Conservation (phyloP, 768 basidiomycete genomes). For the Pleurotus eryngii region DNA sequence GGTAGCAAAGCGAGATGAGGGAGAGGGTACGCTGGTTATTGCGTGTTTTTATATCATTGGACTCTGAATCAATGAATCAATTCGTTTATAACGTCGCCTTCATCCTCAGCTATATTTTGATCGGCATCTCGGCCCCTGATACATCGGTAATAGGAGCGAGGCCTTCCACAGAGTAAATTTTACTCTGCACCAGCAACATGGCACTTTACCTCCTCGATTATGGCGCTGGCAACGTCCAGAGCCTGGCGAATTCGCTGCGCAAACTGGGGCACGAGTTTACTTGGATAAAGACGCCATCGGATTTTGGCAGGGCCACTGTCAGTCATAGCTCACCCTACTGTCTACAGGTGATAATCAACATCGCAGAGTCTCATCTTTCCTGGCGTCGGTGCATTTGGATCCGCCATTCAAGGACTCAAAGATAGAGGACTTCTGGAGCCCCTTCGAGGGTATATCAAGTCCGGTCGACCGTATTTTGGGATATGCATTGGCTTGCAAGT, state of each 20-base stretch:
- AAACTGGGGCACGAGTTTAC: constrained; percentile 83
- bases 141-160: background rate
- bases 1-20: constrained; percentile 13
- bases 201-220: constrained; percentile 90
- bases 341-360: constrained; percentile 7
- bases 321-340: constrained; percentile 31
- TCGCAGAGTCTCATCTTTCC: constrained; percentile 91
- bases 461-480: constrained; percentile 92
- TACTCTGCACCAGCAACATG: constrained; percentile 19
- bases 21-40: background rate
- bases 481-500: constrained; percentile 99
- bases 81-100: too few species aligned
- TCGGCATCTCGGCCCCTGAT: constrained; percentile 5
- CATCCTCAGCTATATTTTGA: background rate
- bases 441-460: constrained; percentile 74
- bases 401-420: constrained; percentile 76
- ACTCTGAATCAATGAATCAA: background rate
- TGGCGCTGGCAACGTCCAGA: constrained; percentile 93
- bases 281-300: constrained; percentile 80
- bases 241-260: constrained; percentile 86
- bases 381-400: constrained; percentile 91
- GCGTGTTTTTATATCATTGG: background rate
- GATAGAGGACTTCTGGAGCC: constrained; percentile 76
- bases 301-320: constrained; percentile 88
- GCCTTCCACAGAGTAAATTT: constrained; percentile 4